A percentile compares a stretch with the other conserved stretches of the same genome.
These are phyloP conservation scores for Volvariella volvacea DNA, from an alignment of 1,284 basidiomycete species.

Conservation along the genomic window DNA sequence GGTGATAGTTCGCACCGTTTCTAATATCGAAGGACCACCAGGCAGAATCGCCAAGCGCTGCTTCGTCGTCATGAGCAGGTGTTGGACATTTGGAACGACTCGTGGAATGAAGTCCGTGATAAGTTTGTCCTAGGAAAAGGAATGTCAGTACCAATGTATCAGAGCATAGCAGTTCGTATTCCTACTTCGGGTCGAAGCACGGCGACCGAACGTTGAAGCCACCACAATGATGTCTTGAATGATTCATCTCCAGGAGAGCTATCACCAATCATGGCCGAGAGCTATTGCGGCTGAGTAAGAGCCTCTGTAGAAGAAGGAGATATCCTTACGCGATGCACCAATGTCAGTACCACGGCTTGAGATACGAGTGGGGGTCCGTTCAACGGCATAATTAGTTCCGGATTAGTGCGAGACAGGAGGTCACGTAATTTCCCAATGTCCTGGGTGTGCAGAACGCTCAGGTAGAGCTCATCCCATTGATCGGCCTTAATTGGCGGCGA, in stretches of 20 bases:
- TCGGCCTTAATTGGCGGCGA: constrained; percentile 57
- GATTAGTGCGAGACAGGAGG: constrained; percentile 63
- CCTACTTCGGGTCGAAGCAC: constrained; percentile 66
- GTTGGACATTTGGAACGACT: constrained; percentile 71
- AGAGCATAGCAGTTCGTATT: constrained; percentile 7
- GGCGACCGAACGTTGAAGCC: constrained; percentile 67
- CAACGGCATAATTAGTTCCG: constrained; percentile 71
- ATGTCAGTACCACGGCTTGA: constrained; percentile 73
- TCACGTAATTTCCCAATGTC: constrained; percentile 68
- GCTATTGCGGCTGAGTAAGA: constrained; percentile 29
- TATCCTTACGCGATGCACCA: constrained; percentile 66
- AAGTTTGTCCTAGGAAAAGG: constrained; percentile 54
- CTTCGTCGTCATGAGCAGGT: constrained; percentile 67
- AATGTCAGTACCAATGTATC: neutral
- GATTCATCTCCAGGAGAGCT: constrained; percentile 67
- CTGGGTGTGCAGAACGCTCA: constrained; percentile 65
- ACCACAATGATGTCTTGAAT: constrained; percentile 77
- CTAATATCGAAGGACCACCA: constrained; percentile 56
- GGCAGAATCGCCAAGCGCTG: constrained; percentile 72
- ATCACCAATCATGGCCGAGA: constrained; percentile 66
- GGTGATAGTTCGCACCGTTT: constrained; percentile 58
- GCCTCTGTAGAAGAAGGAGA: constrained; percentile 4
- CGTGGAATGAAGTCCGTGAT: constrained; percentile 75
- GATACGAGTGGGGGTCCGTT: constrained; percentile 63
- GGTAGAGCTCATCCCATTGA: constrained; percentile 78